Base-by-base conservation (phyloP, 2,329 filamentous ascomycete species). In the Phialemoniopsis sp. region DNA sequence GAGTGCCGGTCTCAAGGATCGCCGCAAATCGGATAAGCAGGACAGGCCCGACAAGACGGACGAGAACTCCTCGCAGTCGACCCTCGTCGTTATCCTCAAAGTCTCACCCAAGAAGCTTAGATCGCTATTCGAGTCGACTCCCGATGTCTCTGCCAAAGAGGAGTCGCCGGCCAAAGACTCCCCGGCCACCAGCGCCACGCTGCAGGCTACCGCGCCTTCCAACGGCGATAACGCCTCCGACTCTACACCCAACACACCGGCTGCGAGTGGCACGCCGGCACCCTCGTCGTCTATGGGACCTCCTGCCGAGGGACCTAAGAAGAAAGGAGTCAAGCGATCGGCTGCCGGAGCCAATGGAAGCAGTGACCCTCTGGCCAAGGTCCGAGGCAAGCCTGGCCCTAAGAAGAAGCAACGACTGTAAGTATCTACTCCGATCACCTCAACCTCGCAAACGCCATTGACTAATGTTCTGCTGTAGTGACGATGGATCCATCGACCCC, bases 391-490 rank as follows among this genome's bases (percentile, higher is more conserved):
- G 69, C 91, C 93, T 7, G 91, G 91, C 7, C 91, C 91, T 0
- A 97, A 96, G 78, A 95, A 96, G 80, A 95, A 94, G 70, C 83
- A 87, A 49, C 83, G 86, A 73, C 67, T 95, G 91, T 96, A 85
- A 68, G 89, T 85, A 39, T 17, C 37, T 15, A 39, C 38, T 39
- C 33, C 30, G 29, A 30, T 39, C 7, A 29, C 21, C 33, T 16
- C 33, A 32, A 37, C 39, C 19, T 41, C 39, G 38, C 30, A 18
- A 37, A 40, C 42, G 29, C 39, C 46, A 37, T 48, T 10, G 21
- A 26, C 21, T 26, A 26, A 26, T 10, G 10, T 10, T 6, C 6
- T 10, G 10, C 42, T 37, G 38, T 43, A 83, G 80, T 48, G 80
- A 84, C 54, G 80, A 83, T 51, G 78, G 79, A 21, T 72, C 73